phyloP scores from a whole-genome alignment of 768 basidiomycete genomes.

The Psilocybe azurescens region DNA sequence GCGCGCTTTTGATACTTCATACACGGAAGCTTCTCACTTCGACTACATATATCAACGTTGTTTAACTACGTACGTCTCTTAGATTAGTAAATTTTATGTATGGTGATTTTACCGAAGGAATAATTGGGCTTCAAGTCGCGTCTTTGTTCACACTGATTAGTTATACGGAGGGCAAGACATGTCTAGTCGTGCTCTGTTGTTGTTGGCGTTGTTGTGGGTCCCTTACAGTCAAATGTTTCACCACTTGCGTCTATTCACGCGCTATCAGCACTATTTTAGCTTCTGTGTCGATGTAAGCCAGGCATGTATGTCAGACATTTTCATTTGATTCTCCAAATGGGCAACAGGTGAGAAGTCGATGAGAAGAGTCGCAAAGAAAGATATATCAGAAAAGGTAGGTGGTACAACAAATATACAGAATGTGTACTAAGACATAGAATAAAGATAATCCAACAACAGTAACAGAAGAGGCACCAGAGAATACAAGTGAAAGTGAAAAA shows the following conservation, averaged over 20 bases:
- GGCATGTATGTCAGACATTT: too few species aligned
- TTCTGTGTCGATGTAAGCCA: too few species aligned
- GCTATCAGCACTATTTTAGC: too few species aligned
- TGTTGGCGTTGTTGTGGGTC: background rate
- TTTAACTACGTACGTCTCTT: background rate
- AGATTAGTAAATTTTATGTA: conserved; percentile 1
- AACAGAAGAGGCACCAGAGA: background rate
- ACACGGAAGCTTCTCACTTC: background rate
- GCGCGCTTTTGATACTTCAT: background rate
- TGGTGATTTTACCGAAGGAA: background rate
- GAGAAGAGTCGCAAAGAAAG: background rate
- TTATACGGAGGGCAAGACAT: background rate
- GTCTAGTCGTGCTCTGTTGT: background rate
- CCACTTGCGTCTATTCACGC: too few species aligned
- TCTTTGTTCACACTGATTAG: background rate
- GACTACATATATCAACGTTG: background rate
- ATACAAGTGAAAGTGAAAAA: background rate
- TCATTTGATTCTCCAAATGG: too few species aligned
- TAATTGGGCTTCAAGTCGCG: background rate
- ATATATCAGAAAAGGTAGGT: background rate
- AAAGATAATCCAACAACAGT: conserved; percentile 8
- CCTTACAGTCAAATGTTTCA: too few species aligned
- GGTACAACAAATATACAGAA: background rate
- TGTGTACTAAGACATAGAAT: conserved; percentile 7
- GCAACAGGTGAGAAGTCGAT: background rate